Evolutionary conservation across 176 grass and related monocot species (phyloP).

Genomic region (Pontederia paniculata): DNA sequence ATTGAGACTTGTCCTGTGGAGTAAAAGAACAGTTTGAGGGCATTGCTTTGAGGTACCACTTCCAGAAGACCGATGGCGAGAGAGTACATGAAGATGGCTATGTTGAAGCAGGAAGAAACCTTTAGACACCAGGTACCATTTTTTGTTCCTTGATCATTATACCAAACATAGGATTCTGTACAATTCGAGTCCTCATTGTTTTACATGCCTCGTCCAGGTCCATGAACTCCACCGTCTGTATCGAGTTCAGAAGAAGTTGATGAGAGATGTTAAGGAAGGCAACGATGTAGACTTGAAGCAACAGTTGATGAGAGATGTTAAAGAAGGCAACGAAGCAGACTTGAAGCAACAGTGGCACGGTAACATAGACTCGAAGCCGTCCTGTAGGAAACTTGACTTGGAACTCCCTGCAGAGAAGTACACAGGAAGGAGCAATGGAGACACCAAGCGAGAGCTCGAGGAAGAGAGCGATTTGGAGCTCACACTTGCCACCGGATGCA

Average conservation of each 20-base stretch:
- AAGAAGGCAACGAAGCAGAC: conserved; percentile 3
- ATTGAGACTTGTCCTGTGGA: background rate
- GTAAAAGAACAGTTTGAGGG: background rate
- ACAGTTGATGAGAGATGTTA: conserved; percentile 46
- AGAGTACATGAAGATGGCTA: conserved; percentile 52
- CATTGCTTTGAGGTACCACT: background rate
- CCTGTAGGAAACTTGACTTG: background rate
- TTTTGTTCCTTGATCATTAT: background rate
- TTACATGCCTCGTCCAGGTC: conserved; percentile 28
- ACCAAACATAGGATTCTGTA: background rate
- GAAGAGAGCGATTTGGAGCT: conserved; percentile 54
- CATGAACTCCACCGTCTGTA: conserved; percentile 56
- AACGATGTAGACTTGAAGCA: conserved; percentile 14
- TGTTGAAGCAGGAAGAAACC: conserved; percentile 59
- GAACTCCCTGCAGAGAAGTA: background rate
- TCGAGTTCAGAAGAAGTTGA: conserved; percentile 45
- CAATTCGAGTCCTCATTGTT: background rate
- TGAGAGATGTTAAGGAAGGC: conserved; percentile 33
- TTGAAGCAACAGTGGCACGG: conserved; percentile 1
- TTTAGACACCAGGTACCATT: conserved; percentile 65
- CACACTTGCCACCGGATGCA: conserved; percentile 47
- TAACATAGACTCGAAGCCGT: conserved; percentile 7
- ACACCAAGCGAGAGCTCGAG: background rate
- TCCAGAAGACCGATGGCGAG: conserved; percentile 2
- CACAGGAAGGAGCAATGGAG: background rate